A percentile compares a stretch with the other conserved stretches of the same genome.
These are phyloP conservation scores for Acephala macrosclerotiorum DNA, from an alignment of 2,329 filamentous ascomycete species.

Conservation along the genomic window DNA sequence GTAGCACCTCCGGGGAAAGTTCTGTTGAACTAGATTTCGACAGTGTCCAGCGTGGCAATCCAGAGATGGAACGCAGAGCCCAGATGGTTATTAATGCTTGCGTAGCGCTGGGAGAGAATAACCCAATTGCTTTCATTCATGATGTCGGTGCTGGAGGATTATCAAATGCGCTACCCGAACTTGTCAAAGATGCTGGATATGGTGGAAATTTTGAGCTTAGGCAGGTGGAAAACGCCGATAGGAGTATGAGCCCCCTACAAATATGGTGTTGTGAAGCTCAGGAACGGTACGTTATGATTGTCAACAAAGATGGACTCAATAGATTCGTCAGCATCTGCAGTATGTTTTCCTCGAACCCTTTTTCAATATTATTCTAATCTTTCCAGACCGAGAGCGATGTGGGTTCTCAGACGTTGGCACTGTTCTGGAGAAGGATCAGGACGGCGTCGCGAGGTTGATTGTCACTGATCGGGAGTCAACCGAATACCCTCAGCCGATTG, in stretches of 20 bases:
- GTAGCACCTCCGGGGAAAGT: constrained; percentile 84
- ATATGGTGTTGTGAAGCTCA: constrained; percentile 99
- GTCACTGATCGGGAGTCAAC: constrained; percentile 82
- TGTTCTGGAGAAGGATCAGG: constrained; percentile 67
- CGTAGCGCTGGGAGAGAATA: constrained; percentile 80
- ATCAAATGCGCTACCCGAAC: constrained; percentile 82
- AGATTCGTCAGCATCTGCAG: constrained; percentile 72
- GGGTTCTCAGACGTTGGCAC: constrained; percentile 91
- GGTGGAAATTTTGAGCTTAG: constrained; percentile 95
- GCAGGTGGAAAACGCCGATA: constrained; percentile 89
- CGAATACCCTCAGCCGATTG: constrained; percentile 80
- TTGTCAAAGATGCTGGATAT: constrained; percentile 90
- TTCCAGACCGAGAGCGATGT: constrained; percentile 79
- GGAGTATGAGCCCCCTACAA: constrained; percentile 91
- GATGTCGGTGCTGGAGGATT: constrained; percentile 95
- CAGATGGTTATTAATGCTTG: constrained; percentile 99
- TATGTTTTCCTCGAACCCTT: constrained; percentile 42
- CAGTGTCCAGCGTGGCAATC: constrained; percentile 95
- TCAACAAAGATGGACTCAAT: constrained; percentile 82
- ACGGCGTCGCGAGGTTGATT: constrained; percentile 75
- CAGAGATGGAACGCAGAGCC: constrained; percentile 92
- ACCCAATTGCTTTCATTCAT: constrained; percentile 95
- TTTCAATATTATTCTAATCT: constrained; percentile 7
- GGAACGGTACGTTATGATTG: constrained; percentile 91
- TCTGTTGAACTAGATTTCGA: constrained; percentile 95